These are phyloP conservation scores for Choiromyces venosus DNA, from an alignment of 495 filamentous ascomycete species.

Conservation along the genomic window DNA sequence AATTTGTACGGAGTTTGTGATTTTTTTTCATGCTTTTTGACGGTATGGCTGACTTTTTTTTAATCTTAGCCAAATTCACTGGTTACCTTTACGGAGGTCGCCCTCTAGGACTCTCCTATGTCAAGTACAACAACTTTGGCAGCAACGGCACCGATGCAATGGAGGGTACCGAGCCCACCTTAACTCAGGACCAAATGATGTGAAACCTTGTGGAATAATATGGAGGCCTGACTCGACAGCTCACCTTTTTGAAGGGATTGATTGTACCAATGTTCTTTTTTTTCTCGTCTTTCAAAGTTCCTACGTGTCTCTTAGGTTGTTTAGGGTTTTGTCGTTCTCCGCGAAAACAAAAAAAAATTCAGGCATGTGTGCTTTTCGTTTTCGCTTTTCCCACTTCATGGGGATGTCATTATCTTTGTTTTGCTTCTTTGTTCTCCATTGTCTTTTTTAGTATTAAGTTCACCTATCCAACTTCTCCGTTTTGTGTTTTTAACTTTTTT, in stretches of 20 bases:
- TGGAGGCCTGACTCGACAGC: slow-evolving; percentile 13
- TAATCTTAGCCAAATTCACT: slow-evolving; percentile 72
- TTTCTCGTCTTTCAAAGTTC: slow-evolving; percentile 6
- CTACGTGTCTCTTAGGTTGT: background rate
- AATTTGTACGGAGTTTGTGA: slow-evolving; percentile 56
- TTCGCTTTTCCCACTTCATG: slow-evolving; percentile 22
- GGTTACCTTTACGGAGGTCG: slow-evolving; percentile 96
- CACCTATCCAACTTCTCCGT: slow-evolving; percentile 21
- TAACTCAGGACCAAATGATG: slow-evolving; percentile 99
- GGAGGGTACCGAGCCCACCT: slow-evolving; percentile 71
- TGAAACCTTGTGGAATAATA: slow-evolving; percentile 45
- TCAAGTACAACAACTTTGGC: slow-evolving; percentile 67
- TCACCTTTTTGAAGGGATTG: slow-evolving; percentile 18
- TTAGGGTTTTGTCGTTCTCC: background rate
- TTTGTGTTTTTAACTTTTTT: slow-evolving; percentile 37
- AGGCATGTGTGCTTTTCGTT: slow-evolving; percentile 15
- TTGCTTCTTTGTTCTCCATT: slow-evolving; percentile 33
- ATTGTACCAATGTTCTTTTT: slow-evolving; percentile 26
- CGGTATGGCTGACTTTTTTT: slow-evolving; percentile 16
- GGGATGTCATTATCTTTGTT: slow-evolving; percentile 29
- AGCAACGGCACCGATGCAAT: slow-evolving; percentile 68
- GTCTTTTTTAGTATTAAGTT: slow-evolving; percentile 29
- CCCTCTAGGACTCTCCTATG: slow-evolving; percentile 83
- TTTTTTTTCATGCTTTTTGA: background rate
- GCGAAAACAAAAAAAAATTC: background rate